Evolutionary conservation across 2,329 filamentous ascomycete species (phyloP).

Genomic region (Rugonectria rugulosa): DNA sequence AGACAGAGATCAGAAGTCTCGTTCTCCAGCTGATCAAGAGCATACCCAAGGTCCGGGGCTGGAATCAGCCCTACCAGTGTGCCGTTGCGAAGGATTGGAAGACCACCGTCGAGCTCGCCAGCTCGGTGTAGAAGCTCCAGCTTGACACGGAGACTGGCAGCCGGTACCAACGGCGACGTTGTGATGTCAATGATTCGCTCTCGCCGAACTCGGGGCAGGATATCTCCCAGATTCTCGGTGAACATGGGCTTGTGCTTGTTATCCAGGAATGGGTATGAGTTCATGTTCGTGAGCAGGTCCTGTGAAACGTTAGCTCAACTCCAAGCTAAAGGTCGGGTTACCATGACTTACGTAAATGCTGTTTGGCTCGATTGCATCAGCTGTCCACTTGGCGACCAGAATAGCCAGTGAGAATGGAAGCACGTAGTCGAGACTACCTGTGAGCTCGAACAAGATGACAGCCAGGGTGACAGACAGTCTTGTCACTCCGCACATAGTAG

Average conservation of each 20-base stretch:
- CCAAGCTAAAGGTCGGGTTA: no score
- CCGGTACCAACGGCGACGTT: slow-evolving; percentile 79
- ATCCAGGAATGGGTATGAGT: slow-evolving; percentile 96
- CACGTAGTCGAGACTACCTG: slow-evolving; percentile 93
- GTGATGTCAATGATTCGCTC: slow-evolving; percentile 90
- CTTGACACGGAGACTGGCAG: slow-evolving; percentile 78
- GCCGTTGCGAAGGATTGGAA: slow-evolving; percentile 83
- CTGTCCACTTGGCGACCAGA: slow-evolving; percentile 97
- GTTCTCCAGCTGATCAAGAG: slow-evolving; percentile 82
- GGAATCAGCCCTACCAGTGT: slow-evolving; percentile 90
- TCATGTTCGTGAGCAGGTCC: slow-evolving; percentile 95
- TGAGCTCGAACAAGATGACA: slow-evolving; percentile 95
- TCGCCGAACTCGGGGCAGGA: slow-evolving; percentile 77
- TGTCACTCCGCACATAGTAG: slow-evolving; percentile 98
- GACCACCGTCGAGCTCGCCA: slow-evolving; percentile 89
- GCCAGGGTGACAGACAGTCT: slow-evolving; percentile 91
- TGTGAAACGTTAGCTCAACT: slow-evolving; percentile 44
- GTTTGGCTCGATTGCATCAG: slow-evolving; percentile 90
- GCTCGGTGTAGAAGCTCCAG: slow-evolving; percentile 82
- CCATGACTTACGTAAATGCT: slow-evolving; percentile 90
- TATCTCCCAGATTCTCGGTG: slow-evolving; percentile 86
- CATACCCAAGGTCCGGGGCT: slow-evolving; percentile 91
- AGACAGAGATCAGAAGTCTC: slow-evolving; percentile 79
- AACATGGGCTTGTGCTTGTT: slow-evolving; percentile 94
- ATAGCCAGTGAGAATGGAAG: slow-evolving; percentile 93